Conservation (phyloP, 768 basidiomycete species). For the Suillus weaverae region DNA sequence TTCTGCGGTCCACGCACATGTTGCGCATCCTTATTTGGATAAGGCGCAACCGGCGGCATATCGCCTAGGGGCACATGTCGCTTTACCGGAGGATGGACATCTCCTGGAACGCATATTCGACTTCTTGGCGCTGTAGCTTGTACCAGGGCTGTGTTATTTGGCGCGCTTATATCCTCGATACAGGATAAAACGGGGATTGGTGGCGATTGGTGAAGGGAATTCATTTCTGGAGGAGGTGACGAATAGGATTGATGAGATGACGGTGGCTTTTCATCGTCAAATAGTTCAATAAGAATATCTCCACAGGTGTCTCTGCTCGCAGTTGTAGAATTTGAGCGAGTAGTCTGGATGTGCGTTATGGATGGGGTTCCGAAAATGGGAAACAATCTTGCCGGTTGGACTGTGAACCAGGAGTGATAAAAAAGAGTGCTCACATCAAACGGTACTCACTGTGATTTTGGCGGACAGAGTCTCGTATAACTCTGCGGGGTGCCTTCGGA, state of each 20-base stretch:
- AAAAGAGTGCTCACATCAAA: neutral
- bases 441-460: neutral
- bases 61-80: neutral
- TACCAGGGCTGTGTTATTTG: neutral
- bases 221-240: neutral
- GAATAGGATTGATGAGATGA: conserved; percentile 11
- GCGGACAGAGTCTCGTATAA: neutral
- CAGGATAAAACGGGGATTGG: neutral
- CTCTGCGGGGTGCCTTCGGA: neutral
- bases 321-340: neutral
- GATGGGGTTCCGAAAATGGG: conserved; percentile 26
- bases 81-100: neutral
- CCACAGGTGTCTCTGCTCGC: neutral
- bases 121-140: neutral
- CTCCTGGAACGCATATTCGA: neutral
- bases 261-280: conserved; percentile 15
- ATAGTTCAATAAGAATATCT: conserved; percentile 8
- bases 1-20: conserved; percentile 64
- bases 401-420: conserved; percentile 10
- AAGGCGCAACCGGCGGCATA: conserved; percentile 35
- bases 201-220: neutral
- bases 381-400: conserved; percentile 17
- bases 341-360: neutral
- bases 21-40: conserved; percentile 51
- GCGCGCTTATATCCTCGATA: neutral